Percentiles rank a stretch among this genome's conserved stretches.
Conservation (phyloP, 2,329 filamentous ascomycete genomes). For the Plenodomus tracheiphilus region DNA sequence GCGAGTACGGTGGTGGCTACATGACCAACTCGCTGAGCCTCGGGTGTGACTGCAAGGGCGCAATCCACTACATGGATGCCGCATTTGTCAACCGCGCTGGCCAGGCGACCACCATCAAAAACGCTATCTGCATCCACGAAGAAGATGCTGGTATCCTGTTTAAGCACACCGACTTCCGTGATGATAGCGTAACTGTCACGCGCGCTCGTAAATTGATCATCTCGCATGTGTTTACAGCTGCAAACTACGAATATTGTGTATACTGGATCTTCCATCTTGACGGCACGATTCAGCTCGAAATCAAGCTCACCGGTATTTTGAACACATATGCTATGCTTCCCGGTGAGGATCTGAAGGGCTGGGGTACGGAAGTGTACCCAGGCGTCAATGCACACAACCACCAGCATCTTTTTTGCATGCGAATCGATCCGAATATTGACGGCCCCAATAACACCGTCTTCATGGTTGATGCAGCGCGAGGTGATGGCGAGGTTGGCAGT, state of each 20-base stretch:
- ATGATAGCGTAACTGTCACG: slow-evolving; percentile 84
- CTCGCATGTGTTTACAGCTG: slow-evolving; percentile 91
- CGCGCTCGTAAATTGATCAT: slow-evolving; percentile 83
- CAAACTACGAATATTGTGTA: slow-evolving; percentile 90
- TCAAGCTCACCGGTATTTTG: slow-evolving; percentile 86
- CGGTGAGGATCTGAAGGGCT: slow-evolving; percentile 79
- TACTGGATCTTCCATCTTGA: slow-evolving; percentile 94
- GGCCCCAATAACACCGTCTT: slow-evolving; percentile 84
- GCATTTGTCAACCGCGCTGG: slow-evolving; percentile 80
- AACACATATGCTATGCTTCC: slow-evolving; percentile 86
- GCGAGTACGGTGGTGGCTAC: slow-evolving; percentile 80
- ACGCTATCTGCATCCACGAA: slow-evolving; percentile 93
- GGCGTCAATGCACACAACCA: slow-evolving; percentile 95
- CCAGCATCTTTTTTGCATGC: slow-evolving; percentile 91
- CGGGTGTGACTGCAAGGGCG: slow-evolving; percentile 85
- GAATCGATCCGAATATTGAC: slow-evolving; percentile 85
- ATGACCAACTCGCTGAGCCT: slow-evolving; percentile 79
- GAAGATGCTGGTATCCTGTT: slow-evolving; percentile 90
- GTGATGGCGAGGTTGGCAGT: slow-evolving; percentile 75
- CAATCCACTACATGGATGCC: slow-evolving; percentile 89
- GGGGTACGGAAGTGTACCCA: slow-evolving; percentile 90
- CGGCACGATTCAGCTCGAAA: slow-evolving; percentile 87
- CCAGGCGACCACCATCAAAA: slow-evolving; percentile 80
- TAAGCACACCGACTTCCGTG: slow-evolving; percentile 93
- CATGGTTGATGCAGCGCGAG: slow-evolving; percentile 74